A percentile compares a stretch with the other conserved stretches of the same genome.
Conservation (phyloP, 2,329 filamentous ascomycete genomes). For the Alternaria viburni region DNA sequence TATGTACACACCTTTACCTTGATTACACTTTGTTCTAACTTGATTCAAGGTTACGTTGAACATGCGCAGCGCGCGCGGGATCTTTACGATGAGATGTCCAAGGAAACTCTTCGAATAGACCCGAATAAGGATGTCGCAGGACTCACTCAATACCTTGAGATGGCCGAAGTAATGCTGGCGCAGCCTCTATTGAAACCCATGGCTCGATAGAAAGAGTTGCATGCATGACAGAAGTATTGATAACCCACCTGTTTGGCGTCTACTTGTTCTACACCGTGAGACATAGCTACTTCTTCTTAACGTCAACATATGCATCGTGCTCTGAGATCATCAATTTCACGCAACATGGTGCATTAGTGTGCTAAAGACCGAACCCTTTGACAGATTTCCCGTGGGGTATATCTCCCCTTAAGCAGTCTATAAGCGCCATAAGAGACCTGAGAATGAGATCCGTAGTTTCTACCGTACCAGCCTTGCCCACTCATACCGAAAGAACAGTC, state of each 20-base stretch:
- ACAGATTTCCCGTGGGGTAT: conserved; percentile 5
- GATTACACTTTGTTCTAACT: neutral
- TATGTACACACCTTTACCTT: neutral
- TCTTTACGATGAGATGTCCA: neutral
- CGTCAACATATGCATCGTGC: neutral
- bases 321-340: neutral
- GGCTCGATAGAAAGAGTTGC: neutral
- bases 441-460: conserved; percentile 1
- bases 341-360: neutral
- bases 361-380: conserved; percentile 3
- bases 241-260: neutral
- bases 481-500: neutral
- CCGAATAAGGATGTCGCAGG: neutral
- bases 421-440: conserved; percentile 2
- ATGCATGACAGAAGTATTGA: neutral
- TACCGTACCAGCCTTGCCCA: neutral
- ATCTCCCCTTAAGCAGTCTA: conserved; percentile 8
- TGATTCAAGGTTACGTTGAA: neutral
- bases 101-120: neutral
- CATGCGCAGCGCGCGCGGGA: neutral
- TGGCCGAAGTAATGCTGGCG: neutral
- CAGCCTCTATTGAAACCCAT: neutral
- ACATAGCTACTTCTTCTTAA: neutral
- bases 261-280: neutral
- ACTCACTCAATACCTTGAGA: neutral